Conservation (phyloP, 2,329 filamentous ascomycete genomes). For the Harringtonia aguacate region DNA sequence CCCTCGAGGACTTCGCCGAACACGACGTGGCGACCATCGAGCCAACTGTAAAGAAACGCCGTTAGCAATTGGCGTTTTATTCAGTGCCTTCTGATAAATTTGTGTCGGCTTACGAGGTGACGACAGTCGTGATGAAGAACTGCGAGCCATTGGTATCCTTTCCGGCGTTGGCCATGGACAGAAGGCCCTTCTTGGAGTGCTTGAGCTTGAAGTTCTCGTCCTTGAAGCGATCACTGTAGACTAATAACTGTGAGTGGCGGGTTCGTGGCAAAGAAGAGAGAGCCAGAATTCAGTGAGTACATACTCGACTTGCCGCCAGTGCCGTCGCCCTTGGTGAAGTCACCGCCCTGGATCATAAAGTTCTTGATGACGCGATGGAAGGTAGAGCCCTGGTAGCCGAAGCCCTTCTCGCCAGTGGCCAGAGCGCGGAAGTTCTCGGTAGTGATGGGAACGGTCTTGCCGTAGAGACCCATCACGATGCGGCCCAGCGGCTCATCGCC, state of each 20-base stretch:
- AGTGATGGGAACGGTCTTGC: slow-evolving; percentile 75
- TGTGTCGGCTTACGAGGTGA: slow-evolving; percentile 54
- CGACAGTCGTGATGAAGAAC: slow-evolving; percentile 81
- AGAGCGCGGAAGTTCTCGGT: slow-evolving; percentile 67
- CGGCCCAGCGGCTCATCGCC: slow-evolving; percentile 65
- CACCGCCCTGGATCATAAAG: slow-evolving; percentile 88
- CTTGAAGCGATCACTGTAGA: slow-evolving; percentile 74
- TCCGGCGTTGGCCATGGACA: slow-evolving; percentile 81
- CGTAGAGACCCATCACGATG: slow-evolving; percentile 74
- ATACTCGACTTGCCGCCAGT: slow-evolving; percentile 77
- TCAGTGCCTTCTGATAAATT: background rate
- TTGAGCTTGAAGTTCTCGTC: slow-evolving; percentile 96
- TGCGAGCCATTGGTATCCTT: slow-evolving; percentile 81
- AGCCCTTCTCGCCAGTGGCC: slow-evolving; percentile 78
- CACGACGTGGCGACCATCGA: slow-evolving; percentile 76
- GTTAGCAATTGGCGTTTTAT: background rate
- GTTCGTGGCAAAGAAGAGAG: background rate
- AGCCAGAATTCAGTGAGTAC: slow-evolving; percentile 19
- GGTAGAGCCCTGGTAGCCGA: slow-evolving; percentile 67
- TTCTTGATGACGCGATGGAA: slow-evolving; percentile 89
- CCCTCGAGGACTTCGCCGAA: slow-evolving; percentile 85
- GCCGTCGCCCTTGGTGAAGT: slow-evolving; percentile 75
- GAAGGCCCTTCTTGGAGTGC: slow-evolving; percentile 73
- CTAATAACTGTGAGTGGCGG: slow-evolving; percentile 24
- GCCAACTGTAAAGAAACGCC: slow-evolving; percentile 48